Percentiles rank a stretch among this genome's conserved stretches.
phyloP scores from a whole-genome alignment of 805 yeast genomes.

The Kodamaea fukazawae region DNA sequence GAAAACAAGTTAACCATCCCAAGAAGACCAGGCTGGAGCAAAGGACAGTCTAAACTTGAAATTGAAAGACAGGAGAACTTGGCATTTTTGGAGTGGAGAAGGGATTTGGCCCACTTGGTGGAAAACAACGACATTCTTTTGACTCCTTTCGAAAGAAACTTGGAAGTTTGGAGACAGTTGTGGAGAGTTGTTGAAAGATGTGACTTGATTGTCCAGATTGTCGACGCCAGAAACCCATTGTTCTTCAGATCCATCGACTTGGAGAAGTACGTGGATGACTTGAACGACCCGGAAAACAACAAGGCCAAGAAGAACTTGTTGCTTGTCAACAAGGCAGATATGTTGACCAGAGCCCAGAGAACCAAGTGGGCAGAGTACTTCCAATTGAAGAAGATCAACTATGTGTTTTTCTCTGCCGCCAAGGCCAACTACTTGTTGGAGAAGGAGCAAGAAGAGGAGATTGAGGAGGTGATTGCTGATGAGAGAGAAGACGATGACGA shows the following conservation, averaged over 20 bases:
- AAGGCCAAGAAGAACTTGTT: slow-evolving; percentile 69
- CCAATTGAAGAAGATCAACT: slow-evolving; percentile 62
- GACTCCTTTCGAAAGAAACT: slow-evolving; percentile 95
- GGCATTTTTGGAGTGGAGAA: slow-evolving; percentile 91
- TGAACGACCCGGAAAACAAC: slow-evolving; percentile 49
- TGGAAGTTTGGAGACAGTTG: slow-evolving; percentile 96
- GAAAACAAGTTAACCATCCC: slow-evolving; percentile 81
- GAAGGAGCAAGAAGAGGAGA: slow-evolving; percentile 47
- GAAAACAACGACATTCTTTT: slow-evolving; percentile 80
- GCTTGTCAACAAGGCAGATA: slow-evolving; percentile 91
- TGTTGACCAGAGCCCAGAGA: slow-evolving; percentile 75
- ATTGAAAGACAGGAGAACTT: slow-evolving; percentile 85
- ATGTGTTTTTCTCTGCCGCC: slow-evolving; percentile 90
- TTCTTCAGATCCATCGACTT: slow-evolving; percentile 85
- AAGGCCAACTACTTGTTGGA: slow-evolving; percentile 76
- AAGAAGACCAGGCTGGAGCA: slow-evolving; percentile 86
- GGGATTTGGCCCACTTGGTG: slow-evolving; percentile 80
- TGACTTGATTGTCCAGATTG: slow-evolving; percentile 92
- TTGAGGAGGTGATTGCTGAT: slow-evolving; percentile 21
- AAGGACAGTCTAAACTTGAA: slow-evolving; percentile 65
- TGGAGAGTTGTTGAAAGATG: slow-evolving; percentile 98
- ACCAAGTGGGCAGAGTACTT: slow-evolving; percentile 85
- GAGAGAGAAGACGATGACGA: slow-evolving; percentile 27
- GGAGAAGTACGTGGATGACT: slow-evolving; percentile 76
- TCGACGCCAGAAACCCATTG: slow-evolving; percentile 93